Base-by-base conservation (phyloP, 2,329 filamentous ascomycete species). In the Sporothrix sp. region DNA sequence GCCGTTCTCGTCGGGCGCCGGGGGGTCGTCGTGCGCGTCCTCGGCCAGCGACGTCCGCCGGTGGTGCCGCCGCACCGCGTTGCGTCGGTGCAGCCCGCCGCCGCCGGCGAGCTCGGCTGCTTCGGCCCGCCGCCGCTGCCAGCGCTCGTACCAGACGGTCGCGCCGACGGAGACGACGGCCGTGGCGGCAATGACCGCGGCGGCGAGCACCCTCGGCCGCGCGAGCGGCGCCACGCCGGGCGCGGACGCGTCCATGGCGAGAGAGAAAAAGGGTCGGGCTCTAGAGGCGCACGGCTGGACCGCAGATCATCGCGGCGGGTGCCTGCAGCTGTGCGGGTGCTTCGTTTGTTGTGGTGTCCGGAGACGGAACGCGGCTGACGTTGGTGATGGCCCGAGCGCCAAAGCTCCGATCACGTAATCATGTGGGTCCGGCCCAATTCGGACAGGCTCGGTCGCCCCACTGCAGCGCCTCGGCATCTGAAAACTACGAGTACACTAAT, bases 11-110 rank as follows among this genome's bases (percentile, higher is more conserved):
- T 49, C 39, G 21, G 18, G 10, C 10, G 25, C 25, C 25, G 10
- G 10, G 38, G 11, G 20, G 27, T 25, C 18, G 27, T 37, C 28
- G 47, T 6, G 10, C 7, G n/a, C 25, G 48, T 59, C 60, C 57
- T 20, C 52, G 58, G 3, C 55, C 54, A 27, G 52, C 51, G 55
- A 53, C 40, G n/a, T 21, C 38, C 27, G 51, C 50, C 46, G 54
- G 32, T 35, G 53, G 55, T 45, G 54, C 14, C 58, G 54, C 9
- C 58, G 54, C 9, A 60, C 48, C 14, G 58, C 58, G 37, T 58
- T 58, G 14, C 54, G 52, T 4, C 58, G 42, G 23, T 56, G 57
- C 16, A 57, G 40, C 5, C 55, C 50, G 16, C 45, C 36, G 16
- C 50, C 50, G 14, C 25, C 14, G n/a, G 27, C 28, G n/a, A 45